Evolutionary conservation across 2,329 filamentous ascomycete genomes (phyloP), one percentile per base, ranked within the genome.

Genomic region (Rhinocladiella similis): DNA sequence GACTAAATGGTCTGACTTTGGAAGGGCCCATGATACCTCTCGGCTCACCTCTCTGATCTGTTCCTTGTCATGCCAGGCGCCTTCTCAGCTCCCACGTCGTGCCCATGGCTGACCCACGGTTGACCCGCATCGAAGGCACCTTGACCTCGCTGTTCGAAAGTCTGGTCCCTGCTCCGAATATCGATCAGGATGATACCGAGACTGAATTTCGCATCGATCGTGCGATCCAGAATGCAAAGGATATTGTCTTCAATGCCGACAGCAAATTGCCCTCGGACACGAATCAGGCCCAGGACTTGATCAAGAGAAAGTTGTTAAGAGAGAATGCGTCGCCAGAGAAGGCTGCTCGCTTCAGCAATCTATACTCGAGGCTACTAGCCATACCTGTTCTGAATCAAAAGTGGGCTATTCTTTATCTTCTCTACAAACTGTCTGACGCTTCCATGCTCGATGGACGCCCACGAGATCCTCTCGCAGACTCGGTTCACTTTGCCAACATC

Each of bases 321-420:
- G 88, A 87, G 64, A 90, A 91, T 68, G 83, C 83, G 45, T 88
- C 83, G 62, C 89, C 80, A 19, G 85, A 84, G 66, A 83, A 92
- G 72, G 91, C 92, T 3, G 80, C 93, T 18, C 84, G 87, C 60
- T 96, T 97, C 73, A 88, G 91, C 20, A 95, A 96, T 68, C 82
- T 99, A 25, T 96, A 97, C 74, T 91, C 90, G 33, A 84, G 91
- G 54, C 82, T 99, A 16, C 80, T 97, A 22, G 89, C 90, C n/a
- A 85, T 97, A 63, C 92, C 92, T 0, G 92, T 97, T 5, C 81
- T 99, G 43, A 89, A 90, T 67, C 89, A 96, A 73, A 99, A 99
- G 81, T 97, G 92, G 91, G 91, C 89, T 2, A 97, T 99, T 63
- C 80, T 99, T 18, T 95, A 95, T 70, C 85, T 99, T 41, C 83